These are phyloP conservation scores for Wickerhamomyces chaumierensis DNA, from an alignment of 805 yeast species.

Conservation along the genomic window DNA sequence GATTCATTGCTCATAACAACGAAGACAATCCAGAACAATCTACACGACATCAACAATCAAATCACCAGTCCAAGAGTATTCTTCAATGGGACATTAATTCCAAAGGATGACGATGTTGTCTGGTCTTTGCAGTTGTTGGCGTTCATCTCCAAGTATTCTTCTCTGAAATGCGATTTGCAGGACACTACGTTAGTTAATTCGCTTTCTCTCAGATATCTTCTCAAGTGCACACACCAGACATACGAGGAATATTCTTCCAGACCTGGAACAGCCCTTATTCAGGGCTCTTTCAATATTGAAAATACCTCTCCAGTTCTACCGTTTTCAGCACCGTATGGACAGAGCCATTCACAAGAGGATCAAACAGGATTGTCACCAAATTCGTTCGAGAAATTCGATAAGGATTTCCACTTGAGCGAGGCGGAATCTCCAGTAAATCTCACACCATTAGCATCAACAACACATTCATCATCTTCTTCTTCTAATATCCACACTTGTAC, in stretches of 20 bases:
- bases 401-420: no score
- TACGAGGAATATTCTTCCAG: constrained; percentile 29
- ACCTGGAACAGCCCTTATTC: constrained; percentile 27
- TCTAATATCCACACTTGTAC: no score
- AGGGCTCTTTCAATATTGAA: constrained; percentile 6
- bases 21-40: constrained; percentile 4
- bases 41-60: constrained; percentile 14
- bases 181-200: constrained; percentile 65
- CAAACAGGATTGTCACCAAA: no score
- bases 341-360: background rate
- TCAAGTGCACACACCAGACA: constrained; percentile 9
- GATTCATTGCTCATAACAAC: constrained; percentile 4
- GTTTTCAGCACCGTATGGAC: background rate
- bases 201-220: constrained; percentile 39
- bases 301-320: background rate
- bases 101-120: constrained; percentile 85
- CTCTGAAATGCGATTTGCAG: constrained; percentile 63
- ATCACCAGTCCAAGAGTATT: constrained; percentile 40
- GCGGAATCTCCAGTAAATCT: no score
- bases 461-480: background rate
- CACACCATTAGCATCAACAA: background rate
- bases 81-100: constrained; percentile 65
- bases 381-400: no score
- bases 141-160: constrained; percentile 84
- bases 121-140: constrained; percentile 91